phyloP scores from a whole-genome alignment of 345 rosid genomes.

The Dipteronia dyeriana region DNA sequence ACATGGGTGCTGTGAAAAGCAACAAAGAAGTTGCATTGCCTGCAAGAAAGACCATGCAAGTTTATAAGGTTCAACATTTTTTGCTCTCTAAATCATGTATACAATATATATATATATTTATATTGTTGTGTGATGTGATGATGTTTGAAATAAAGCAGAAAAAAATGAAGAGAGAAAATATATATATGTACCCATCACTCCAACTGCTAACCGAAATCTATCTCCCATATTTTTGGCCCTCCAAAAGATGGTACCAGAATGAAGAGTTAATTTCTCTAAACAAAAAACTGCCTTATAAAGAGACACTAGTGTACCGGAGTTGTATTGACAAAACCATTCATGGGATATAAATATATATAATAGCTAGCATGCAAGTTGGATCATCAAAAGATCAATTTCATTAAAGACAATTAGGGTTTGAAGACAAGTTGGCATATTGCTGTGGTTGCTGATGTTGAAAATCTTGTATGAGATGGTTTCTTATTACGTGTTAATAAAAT shows the following conservation, averaged over 20 bases:
- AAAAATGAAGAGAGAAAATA: neutral
- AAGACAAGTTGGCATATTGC: too few species aligned
- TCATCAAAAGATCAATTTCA: too few species aligned
- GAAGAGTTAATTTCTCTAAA: too few species aligned
- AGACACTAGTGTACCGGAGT: too few species aligned
- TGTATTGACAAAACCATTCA: too few species aligned
- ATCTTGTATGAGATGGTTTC: too few species aligned
- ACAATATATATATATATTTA: neutral
- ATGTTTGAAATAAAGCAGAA: neutral
- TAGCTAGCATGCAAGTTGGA: too few species aligned
- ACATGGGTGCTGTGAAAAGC: conserved; percentile 75
- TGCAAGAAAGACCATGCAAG: conserved; percentile 35
- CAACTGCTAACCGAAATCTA: conserved; percentile 58
- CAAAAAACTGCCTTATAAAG: too few species aligned
- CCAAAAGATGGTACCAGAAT: conserved; percentile 10
- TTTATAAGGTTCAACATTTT: neutral
- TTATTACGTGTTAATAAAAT: too few species aligned
- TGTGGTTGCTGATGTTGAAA: too few species aligned
- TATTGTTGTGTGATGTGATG: neutral
- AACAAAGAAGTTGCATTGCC: conserved; percentile 83
- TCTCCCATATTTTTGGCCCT: conserved; percentile 45
- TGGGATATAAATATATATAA: too few species aligned
- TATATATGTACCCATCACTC: conserved; percentile 51
- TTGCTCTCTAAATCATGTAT: neutral
- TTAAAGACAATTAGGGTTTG: too few species aligned